These are phyloP conservation scores for Cercospora zeae-maydis DNA, from an alignment of 2,329 filamentous ascomycete genomes.

Conservation along the genomic window DNA sequence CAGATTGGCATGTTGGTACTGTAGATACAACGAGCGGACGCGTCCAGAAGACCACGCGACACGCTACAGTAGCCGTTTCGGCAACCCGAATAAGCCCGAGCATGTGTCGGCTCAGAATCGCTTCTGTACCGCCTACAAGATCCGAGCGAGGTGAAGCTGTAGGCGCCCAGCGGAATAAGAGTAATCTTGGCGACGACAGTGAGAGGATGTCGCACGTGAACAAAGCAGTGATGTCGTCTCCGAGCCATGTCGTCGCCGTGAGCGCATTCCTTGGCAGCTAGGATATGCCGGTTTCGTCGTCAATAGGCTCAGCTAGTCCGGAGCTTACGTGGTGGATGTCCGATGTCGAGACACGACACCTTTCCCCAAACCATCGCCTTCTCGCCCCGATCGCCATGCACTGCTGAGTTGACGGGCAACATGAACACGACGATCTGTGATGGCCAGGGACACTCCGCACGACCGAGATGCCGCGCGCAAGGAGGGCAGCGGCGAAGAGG, in stretches of 20 bases:
- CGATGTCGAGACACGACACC: background rate
- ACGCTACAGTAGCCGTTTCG: background rate
- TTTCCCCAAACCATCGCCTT: background rate
- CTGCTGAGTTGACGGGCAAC: constrained; percentile 16
- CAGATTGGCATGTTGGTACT: background rate
- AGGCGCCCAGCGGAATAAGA: too few species aligned
- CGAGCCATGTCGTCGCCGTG: background rate
- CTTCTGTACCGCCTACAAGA: background rate
- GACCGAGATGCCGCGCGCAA: constrained; percentile 28
- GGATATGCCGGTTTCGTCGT: constrained; percentile 2
- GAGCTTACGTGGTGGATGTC: constrained; percentile 6
- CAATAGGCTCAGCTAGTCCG: constrained; percentile 5
- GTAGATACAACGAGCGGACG: background rate
- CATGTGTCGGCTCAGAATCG: background rate
- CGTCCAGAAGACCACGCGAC: constrained; percentile 3
- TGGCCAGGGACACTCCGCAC: constrained; percentile 35
- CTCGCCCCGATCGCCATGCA: constrained; percentile 9
- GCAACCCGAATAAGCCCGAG: background rate
- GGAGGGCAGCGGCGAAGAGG: constrained; percentile 28
- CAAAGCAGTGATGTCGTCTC: background rate
- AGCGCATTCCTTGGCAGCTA: background rate
- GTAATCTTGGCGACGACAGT: background rate
- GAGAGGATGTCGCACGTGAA: background rate
- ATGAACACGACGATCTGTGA: constrained; percentile 38
- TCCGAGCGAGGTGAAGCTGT: background rate